Evolutionary conservation across 768 basidiomycete species (phyloP).

Genomic region (Boletus fagicola): DNA sequence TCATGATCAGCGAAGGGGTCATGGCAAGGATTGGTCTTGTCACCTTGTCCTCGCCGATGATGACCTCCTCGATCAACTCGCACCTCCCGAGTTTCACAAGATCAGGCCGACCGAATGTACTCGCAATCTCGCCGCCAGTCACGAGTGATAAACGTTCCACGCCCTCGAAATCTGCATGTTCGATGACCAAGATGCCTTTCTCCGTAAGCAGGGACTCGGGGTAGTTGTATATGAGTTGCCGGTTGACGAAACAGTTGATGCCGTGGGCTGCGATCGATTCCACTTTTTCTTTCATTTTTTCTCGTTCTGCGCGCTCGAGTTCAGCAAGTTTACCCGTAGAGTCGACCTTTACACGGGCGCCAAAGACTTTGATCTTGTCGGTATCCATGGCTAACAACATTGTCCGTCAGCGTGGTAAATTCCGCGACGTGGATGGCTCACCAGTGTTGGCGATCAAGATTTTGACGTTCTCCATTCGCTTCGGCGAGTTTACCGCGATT

Average conservation of each 20-base stretch:
- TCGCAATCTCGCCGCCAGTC: slow-evolving; percentile 96
- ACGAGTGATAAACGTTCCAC: slow-evolving; percentile 95
- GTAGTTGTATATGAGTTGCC: slow-evolving; percentile 99
- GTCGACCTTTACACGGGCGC: slow-evolving; percentile 94
- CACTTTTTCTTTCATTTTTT: slow-evolving; percentile 99
- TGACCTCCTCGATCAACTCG: slow-evolving; percentile 96
- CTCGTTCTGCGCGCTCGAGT: slow-evolving; percentile 93
- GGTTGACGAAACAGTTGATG: slow-evolving; percentile 96
- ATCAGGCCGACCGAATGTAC: slow-evolving; percentile 91
- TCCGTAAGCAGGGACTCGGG: slow-evolving; percentile 95
- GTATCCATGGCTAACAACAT: slow-evolving; percentile 88
- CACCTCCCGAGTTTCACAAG: slow-evolving; percentile 90
- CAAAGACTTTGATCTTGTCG: slow-evolving; percentile 99
- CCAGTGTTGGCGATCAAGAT: slow-evolving; percentile 99
- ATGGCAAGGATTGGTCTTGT: slow-evolving; percentile 5
- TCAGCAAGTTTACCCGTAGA: slow-evolving; percentile 96
- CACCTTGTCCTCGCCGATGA: slow-evolving; percentile 99
- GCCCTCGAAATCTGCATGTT: slow-evolving; percentile 99
- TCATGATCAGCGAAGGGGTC: background rate
- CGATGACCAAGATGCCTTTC: slow-evolving; percentile 92
- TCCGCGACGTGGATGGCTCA: slow-evolving; percentile 37
- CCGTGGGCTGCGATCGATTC: slow-evolving; percentile 92
- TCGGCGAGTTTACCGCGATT: slow-evolving; percentile 92
- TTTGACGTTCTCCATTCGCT: slow-evolving; percentile 90
- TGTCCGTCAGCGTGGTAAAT: background rate